These are phyloP conservation scores for Diphasiastrum complanatum DNA, from an alignment of 83 land plant genomes.

Conservation along the genomic window DNA sequence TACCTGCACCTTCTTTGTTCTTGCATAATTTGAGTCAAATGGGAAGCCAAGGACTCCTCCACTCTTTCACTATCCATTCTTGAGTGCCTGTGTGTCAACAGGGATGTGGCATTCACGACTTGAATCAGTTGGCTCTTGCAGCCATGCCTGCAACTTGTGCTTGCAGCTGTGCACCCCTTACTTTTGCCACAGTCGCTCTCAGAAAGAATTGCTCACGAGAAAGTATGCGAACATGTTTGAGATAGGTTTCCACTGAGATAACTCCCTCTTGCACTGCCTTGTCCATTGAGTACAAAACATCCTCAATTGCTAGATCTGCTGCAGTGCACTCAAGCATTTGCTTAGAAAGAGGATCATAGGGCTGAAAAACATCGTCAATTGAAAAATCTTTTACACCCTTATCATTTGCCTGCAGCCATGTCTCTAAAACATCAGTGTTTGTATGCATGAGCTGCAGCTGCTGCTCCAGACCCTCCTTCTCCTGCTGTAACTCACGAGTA, in stretches of 20 bases:
- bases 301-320: conserved; percentile 11
- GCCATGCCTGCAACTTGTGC: conserved; percentile 18
- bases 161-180: conserved; percentile 9
- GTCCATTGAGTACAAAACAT: conserved; percentile 9
- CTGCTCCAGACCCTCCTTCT: conserved; percentile 56
- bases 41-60: too few relatives aligned
- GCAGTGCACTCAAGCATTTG: conserved; percentile 8
- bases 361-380: conserved; percentile 4
- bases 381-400: background rate
- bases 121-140: too few relatives aligned
- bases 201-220: too few relatives aligned
- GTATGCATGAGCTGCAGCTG: conserved; percentile 22
- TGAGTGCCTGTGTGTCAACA: too few relatives aligned
- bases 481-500: conserved; percentile 58
- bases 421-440: conserved; percentile 21
- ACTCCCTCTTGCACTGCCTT: too few relatives aligned
- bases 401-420: conserved; percentile 24
- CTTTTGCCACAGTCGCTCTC: conserved; percentile 9
- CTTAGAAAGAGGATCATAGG: conserved; percentile 7
- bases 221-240: conserved; percentile 10
- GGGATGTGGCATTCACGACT: too few relatives aligned
- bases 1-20: too few relatives aligned
- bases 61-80: too few relatives aligned
- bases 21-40: too few relatives aligned
- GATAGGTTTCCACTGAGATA: background rate